Evolutionary conservation across 768 basidiomycete genomes (phyloP).

Genomic region (Hericium erinaceus): DNA sequence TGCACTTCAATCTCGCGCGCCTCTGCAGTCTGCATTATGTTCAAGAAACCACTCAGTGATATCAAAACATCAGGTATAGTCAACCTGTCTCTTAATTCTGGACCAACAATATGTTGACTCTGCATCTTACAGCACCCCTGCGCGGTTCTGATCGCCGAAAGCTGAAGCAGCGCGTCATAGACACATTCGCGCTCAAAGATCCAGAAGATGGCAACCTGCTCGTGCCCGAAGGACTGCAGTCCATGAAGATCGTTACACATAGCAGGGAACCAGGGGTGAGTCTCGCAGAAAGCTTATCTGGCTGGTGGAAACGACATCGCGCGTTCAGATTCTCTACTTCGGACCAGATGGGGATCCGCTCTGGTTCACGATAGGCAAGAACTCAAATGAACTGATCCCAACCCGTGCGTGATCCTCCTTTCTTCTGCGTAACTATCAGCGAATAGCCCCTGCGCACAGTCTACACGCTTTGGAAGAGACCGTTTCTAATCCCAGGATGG

Average conservation of each 20-base stretch:
- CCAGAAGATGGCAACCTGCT: constrained; percentile 57
- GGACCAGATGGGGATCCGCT: constrained; percentile 60
- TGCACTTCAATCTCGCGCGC: neutral
- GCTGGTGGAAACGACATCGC: neutral
- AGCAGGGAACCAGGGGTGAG: constrained; percentile 57
- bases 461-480: constrained; percentile 73
- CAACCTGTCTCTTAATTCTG: neutral
- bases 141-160: constrained; percentile 68
- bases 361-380: constrained; percentile 72
- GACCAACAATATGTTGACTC: neutral
- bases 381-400: constrained; percentile 60
- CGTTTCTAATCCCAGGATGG: constrained; percentile 49
- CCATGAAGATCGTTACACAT: constrained; percentile 60
- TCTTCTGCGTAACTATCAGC: neutral
- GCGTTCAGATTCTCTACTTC: constrained; percentile 51
- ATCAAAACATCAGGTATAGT: constrained; percentile 53
- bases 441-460: constrained; percentile 24
- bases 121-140: constrained; percentile 40
- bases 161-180: constrained; percentile 49
- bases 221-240: constrained; percentile 65
- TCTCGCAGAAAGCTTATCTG: neutral
- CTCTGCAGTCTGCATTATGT: constrained; percentile 34
- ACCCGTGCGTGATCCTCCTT: constrained; percentile 31
- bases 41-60: constrained; percentile 66
- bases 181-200: constrained; percentile 31